Evolutionary conservation across 2,329 filamentous ascomycete genomes (phyloP).

Genomic region (Elsinoe batatas): DNA sequence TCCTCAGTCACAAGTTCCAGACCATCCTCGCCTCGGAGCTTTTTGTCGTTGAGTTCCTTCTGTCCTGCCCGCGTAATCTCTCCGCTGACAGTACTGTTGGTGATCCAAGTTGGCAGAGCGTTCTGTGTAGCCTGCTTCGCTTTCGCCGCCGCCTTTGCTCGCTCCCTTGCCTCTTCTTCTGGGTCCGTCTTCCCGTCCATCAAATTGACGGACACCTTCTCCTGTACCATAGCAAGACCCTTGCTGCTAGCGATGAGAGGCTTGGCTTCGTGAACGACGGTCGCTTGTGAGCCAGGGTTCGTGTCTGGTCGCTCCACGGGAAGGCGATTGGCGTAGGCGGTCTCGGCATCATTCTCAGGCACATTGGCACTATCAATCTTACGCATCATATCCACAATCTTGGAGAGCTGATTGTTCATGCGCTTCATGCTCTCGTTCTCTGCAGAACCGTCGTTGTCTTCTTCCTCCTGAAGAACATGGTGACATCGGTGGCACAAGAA

Average conservation of each 20-base stretch:
- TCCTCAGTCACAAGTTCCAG: conserved; percentile 31
- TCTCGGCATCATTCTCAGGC: conserved; percentile 62
- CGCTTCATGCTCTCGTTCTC: conserved; percentile 56
- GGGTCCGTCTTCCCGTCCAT: conserved; percentile 28
- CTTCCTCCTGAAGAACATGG: conserved; percentile 48
- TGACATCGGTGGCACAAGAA: conserved; percentile 79
- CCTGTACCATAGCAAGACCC: conserved; percentile 26
- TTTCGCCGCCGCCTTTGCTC: conserved; percentile 19
- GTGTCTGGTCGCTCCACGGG: conserved; percentile 58
- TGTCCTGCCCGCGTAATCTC: conserved; percentile 37
- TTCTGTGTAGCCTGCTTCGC: conserved; percentile 27
- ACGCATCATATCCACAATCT: conserved; percentile 65
- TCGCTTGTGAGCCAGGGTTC: conserved; percentile 42
- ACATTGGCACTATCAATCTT: conserved; percentile 66
- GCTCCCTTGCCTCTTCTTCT: conserved; percentile 23
- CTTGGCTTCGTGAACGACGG: conserved; percentile 26
- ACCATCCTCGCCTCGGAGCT: conserved; percentile 26
- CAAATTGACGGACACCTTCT: conserved; percentile 28
- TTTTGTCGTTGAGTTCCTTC: conserved; percentile 31
- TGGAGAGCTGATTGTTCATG: conserved; percentile 69
- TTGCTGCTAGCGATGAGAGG: conserved; percentile 25
- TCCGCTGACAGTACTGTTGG: conserved; percentile 27
- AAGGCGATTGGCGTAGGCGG: conserved; percentile 52
- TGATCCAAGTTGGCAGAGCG: conserved; percentile 28
- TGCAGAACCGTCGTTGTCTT: conserved; percentile 50